Evolutionary conservation across 768 basidiomycete genomes (phyloP).

Genomic region (Coprinopsis marcescibilis): DNA sequence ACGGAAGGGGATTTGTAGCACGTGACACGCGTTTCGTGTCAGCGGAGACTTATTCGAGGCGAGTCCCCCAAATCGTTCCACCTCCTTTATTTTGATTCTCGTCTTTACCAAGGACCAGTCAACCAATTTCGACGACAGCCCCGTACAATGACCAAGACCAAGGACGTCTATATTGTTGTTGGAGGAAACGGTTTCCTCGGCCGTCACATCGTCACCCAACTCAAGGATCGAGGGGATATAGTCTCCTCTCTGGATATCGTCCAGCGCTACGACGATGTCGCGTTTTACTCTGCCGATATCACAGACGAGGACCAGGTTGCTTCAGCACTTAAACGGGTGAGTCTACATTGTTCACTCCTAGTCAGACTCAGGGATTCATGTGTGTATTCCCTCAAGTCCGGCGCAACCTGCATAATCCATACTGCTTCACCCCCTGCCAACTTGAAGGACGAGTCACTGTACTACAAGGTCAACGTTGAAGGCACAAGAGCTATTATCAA

Average conservation of each 20-base stretch:
- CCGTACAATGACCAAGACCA: conserved; percentile 27
- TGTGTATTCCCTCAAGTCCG: conserved; percentile 42
- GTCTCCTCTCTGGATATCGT: conserved; percentile 91
- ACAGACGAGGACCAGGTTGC: conserved; percentile 69
- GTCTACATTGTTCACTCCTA: conserved; percentile 14
- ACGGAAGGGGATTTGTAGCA: conserved; percentile 22
- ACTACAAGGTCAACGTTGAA: conserved; percentile 90
- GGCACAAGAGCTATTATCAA: conserved; percentile 84
- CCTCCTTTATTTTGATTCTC: neutral
- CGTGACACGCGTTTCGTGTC: conserved; percentile 33
- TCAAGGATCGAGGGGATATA: conserved; percentile 70
- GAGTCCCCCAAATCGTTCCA: conserved; percentile 19
- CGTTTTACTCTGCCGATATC: conserved; percentile 89
- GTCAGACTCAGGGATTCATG: conserved; percentile 3
- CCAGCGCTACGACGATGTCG: conserved; percentile 80
- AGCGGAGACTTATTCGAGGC: conserved; percentile 5
- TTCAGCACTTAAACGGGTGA: conserved; percentile 67
- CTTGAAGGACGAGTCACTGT: conserved; percentile 60
- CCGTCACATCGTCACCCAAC: conserved; percentile 82
- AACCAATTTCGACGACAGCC: conserved; percentile 2
- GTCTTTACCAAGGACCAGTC: too few relatives aligned
- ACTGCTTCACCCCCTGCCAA: conserved; percentile 82
- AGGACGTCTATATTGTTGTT: conserved; percentile 83
- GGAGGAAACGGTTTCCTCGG: conserved; percentile 94
- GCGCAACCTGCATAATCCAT: conserved; percentile 89